These are phyloP conservation scores for Curvularia sp. DNA, from an alignment of 2,329 filamentous ascomycete species.

Conservation along the genomic window DNA sequence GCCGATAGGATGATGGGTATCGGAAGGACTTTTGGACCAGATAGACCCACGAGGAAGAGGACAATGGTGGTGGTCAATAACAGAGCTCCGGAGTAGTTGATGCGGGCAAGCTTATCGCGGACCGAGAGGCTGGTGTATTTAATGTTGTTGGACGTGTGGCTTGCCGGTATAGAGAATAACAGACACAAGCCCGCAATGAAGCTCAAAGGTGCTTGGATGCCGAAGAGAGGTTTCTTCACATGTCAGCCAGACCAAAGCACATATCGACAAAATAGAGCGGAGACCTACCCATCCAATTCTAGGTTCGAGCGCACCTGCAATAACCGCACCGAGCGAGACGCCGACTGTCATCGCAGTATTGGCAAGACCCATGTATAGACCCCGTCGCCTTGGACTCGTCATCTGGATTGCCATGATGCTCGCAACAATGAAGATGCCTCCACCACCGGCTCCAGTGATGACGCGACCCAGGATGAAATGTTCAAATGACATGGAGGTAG, in stretches of 20 bases:
- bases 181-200: slow-evolving; percentile 68
- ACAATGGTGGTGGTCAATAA: slow-evolving; percentile 65
- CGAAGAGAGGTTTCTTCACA: slow-evolving; percentile 72
- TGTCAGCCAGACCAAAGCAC: slow-evolving; percentile 10
- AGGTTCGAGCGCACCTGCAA: slow-evolving; percentile 70
- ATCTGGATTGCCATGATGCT: slow-evolving; percentile 81
- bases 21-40: slow-evolving; percentile 67
- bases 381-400: slow-evolving; percentile 70
- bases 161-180: slow-evolving; percentile 69
- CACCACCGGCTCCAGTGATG: slow-evolving; percentile 72
- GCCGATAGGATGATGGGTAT: slow-evolving; percentile 67
- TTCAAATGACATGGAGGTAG: slow-evolving; percentile 64
- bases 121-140: slow-evolving; percentile 50
- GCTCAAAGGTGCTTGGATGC: slow-evolving; percentile 71
- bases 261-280: background rate
- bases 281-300: slow-evolving; percentile 71
- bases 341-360: slow-evolving; percentile 77
- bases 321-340: slow-evolving; percentile 73
- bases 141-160: slow-evolving; percentile 48
- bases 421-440: slow-evolving; percentile 74
- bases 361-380: slow-evolving; percentile 75
- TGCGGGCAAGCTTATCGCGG: slow-evolving; percentile 64
- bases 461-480: slow-evolving; percentile 73
- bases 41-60: slow-evolving; percentile 74
- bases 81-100: slow-evolving; percentile 78